Evolutionary conservation across 345 rosid species (phyloP), one percentile per base, ranked within the genome.

Genomic region (Orychophragmus violaceus): DNA sequence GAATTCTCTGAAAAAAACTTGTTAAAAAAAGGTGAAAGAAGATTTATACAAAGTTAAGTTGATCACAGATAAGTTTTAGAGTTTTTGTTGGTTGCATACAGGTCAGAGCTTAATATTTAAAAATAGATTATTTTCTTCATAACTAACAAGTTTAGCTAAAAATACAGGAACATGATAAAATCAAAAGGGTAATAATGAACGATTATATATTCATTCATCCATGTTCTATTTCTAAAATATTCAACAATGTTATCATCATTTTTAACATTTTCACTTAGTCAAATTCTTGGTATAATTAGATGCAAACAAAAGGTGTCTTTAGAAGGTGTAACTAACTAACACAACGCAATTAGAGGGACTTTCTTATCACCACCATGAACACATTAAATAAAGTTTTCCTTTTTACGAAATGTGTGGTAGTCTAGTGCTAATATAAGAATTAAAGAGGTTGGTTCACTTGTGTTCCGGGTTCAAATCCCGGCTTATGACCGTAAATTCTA

Each of bases 341-440:
- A 53, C 33, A 70, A 74, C 89, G 88, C 85, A 82, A 89, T 85
- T 70, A 83, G 79, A 74, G 84, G 87, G 68, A 41, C 29, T 56
- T 33, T 74, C 52, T 46, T 74, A 68, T 65, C 71, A 58, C n/a
- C n/a, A n/a, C n/a, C n/a, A n/a, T n/a, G n/a, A n/a, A n/a, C n/a
- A n/a, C n/a, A n/a, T n/a, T n/a, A n/a, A n/a, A n/a, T n/a, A n/a
- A n/a, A n/a, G n/a, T n/a, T n/a, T 57, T 8, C 12, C 13, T 33
- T 27, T 54, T 35, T 46, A 57, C 49, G 76, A 35, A 46, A 50
- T n/a, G n/a, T n/a, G n/a, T n/a, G n/a, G n/a, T n/a, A n/a, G n/a
- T n/a, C n/a, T n/a, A n/a, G n/a, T n/a, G n/a, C n/a, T n/a, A n/a
- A n/a, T n/a, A n/a, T n/a, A n/a, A n/a, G n/a, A n/a, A n/a, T n/a